Percentiles rank a stretch among this genome's conserved stretches.
Evolutionary conservation across 768 basidiomycete species (phyloP).

Genomic region (Astraeus odoratus): DNA sequence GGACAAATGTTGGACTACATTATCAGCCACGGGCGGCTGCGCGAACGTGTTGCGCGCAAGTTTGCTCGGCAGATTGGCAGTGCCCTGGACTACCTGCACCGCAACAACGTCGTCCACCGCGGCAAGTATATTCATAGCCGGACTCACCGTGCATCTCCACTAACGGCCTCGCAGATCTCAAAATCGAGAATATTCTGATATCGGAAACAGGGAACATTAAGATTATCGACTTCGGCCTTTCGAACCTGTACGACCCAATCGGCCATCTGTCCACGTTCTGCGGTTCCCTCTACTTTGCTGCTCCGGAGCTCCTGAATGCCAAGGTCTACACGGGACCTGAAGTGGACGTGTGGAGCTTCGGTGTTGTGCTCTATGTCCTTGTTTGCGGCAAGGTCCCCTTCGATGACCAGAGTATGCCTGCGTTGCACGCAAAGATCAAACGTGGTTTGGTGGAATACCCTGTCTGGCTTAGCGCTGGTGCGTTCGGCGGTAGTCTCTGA

Average conservation of each 20-base stretch:
- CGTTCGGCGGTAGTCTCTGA: constrained; percentile 19
- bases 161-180: constrained; percentile 53
- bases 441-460: constrained; percentile 96
- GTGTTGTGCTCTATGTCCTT: constrained; percentile 94
- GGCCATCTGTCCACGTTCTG: constrained; percentile 90
- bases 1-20: constrained; percentile 99
- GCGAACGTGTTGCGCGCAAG: constrained; percentile 94
- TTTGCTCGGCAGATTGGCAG: constrained; percentile 97
- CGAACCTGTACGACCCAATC: constrained; percentile 86
- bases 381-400: constrained; percentile 99
- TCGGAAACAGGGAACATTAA: constrained; percentile 99
- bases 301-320: constrained; percentile 94
- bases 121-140: constrained; percentile 40
- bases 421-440: constrained; percentile 98
- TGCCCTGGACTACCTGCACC: constrained; percentile 94
- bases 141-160: not conserved
- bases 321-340: constrained; percentile 96
- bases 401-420: constrained; percentile 99
- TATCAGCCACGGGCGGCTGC: constrained; percentile 92
- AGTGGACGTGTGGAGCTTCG: constrained; percentile 99
- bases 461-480: constrained; percentile 90
- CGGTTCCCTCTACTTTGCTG: constrained; percentile 96
- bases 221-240: constrained; percentile 98
- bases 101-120: constrained; percentile 95
- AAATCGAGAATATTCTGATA: constrained; percentile 99